A percentile compares a stretch with the other conserved stretches of the same genome.
These are phyloP conservation scores for Phyllosticta citribraziliensis DNA, from an alignment of 2,329 filamentous ascomycete species.

Conservation along the genomic window DNA sequence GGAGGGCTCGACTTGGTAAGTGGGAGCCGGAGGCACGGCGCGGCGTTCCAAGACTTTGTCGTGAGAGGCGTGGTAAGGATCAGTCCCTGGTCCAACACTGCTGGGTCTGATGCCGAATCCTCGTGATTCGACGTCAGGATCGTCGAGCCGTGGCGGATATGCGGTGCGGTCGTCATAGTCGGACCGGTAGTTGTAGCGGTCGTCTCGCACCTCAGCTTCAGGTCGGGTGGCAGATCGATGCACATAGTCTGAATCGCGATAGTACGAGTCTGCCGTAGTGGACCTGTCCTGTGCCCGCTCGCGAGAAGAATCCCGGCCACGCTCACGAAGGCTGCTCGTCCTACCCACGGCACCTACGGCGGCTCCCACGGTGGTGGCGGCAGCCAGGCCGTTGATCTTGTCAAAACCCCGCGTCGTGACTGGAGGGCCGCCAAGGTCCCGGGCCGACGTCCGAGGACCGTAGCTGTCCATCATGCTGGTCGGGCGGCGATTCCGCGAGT, in stretches of 20 bases:
- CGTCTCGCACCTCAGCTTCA: constrained; percentile 34
- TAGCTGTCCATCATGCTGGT: constrained; percentile 33
- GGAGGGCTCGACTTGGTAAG: constrained; percentile 1
- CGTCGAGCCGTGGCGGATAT: constrained; percentile 29
- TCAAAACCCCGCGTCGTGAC: constrained; percentile 63
- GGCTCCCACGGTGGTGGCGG: not conserved
- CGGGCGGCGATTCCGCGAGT: constrained; percentile 34
- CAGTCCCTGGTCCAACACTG: constrained; percentile 7
- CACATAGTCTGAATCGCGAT: constrained; percentile 32
- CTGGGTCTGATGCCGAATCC: constrained; percentile 36
- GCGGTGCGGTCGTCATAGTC: constrained; percentile 35
- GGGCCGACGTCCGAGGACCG: constrained; percentile 25
- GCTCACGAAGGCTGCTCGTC: constrained; percentile 14
- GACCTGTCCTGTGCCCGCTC: constrained; percentile 22
- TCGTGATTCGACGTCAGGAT: constrained; percentile 35
- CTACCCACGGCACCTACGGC: constrained; percentile 12
- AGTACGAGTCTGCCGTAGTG: constrained; percentile 15
- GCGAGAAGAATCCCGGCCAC: constrained; percentile 22
- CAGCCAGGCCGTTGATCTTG: constrained; percentile 46
- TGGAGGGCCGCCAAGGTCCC: constrained; percentile 43
- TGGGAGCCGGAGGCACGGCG: constrained; percentile 12
- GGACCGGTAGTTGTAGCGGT: constrained; percentile 26
- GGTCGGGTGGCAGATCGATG: constrained; percentile 36
- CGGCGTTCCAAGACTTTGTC: constrained; percentile 33
- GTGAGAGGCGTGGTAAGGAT: constrained; percentile 12